Evolutionary conservation across 257 asterid genomes (phyloP).

Genomic region (Gentiana macrophylla): DNA sequence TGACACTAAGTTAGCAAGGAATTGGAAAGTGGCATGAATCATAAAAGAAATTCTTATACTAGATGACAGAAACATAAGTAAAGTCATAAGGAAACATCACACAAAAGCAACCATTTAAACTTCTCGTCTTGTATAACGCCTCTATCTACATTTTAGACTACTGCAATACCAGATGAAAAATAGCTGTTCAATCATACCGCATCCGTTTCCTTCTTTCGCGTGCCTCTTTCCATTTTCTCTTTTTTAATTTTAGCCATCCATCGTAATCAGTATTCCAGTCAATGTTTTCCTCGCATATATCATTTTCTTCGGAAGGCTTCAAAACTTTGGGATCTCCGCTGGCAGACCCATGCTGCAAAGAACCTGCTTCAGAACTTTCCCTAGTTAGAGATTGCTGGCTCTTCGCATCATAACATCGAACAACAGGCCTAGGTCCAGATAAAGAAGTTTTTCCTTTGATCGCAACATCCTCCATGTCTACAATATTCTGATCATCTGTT

Average conservation of each 20-base stretch:
- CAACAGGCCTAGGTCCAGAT: constrained; percentile 55
- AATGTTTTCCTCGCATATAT: constrained; percentile 34
- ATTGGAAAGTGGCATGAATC: no score
- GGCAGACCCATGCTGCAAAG: constrained; percentile 19
- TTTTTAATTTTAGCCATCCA: constrained; percentile 89
- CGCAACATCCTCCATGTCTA: constrained; percentile 82
- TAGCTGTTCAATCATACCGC: constrained; percentile 32
- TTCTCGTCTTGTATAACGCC: background rate
- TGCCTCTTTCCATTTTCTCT: constrained; percentile 88
- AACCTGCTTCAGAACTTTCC: constrained; percentile 26
- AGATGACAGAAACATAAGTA: no score
- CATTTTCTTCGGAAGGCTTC: constrained; percentile 28
- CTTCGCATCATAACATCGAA: constrained; percentile 42
- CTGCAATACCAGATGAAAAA: constrained; percentile 1
- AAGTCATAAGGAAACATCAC: no score
- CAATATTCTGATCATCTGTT: constrained; percentile 32
- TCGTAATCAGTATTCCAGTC: constrained; percentile 65
- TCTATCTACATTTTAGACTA: background rate
- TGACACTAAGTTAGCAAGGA: no score
- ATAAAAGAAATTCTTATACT: no score
- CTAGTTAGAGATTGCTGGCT: constrained; percentile 25
- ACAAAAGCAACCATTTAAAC: background rate
- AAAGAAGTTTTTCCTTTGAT: constrained; percentile 29
- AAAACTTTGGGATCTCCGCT: constrained; percentile 20
- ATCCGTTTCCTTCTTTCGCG: constrained; percentile 83